Percentiles rank a stretch among this genome's conserved stretches.
Conservation (phyloP, 2,329 filamentous ascomycete genomes). For the Thermochaetoides dissita region DNA sequence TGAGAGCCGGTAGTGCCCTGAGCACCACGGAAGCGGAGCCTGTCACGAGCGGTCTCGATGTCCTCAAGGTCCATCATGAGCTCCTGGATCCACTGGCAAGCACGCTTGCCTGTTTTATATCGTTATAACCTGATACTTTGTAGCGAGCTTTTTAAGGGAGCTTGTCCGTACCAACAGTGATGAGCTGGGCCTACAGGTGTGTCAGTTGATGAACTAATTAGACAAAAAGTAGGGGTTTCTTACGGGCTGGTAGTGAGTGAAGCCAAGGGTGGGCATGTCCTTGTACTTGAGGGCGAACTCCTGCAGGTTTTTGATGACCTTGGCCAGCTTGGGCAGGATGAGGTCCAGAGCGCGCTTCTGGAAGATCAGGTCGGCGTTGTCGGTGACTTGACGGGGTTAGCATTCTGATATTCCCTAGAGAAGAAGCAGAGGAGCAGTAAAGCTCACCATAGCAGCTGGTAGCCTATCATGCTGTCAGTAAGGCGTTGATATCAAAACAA, state of each 20-base stretch:
- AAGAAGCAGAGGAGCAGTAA: background rate
- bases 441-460: slow-evolving; percentile 29
- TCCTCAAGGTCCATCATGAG: slow-evolving; percentile 58
- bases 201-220: too few species aligned
- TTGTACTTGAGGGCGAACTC: slow-evolving; percentile 62
- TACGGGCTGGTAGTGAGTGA: slow-evolving; percentile 55
- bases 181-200: slow-evolving; percentile 33
- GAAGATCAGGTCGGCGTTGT: slow-evolving; percentile 68
- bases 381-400: slow-evolving; percentile 36
- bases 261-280: slow-evolving; percentile 53
- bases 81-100: slow-evolving; percentile 58
- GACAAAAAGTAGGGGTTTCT: background rate
- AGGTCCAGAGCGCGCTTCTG: slow-evolving; percentile 53
- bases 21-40: slow-evolving; percentile 62
- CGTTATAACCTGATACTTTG: background rate
- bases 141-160: background rate
- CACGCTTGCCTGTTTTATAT: slow-evolving; percentile 34
- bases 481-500: too few species aligned
- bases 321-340: slow-evolving; percentile 62
- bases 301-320: slow-evolving; percentile 60
- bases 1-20: slow-evolving; percentile 60
- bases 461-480: slow-evolving; percentile 8
- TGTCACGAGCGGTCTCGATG: slow-evolving; percentile 54
- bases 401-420: background rate
- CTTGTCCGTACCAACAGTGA: slow-evolving; percentile 37